Evolutionary conservation across 768 basidiomycete genomes (phyloP).

Genomic region (Russula sp.): DNA sequence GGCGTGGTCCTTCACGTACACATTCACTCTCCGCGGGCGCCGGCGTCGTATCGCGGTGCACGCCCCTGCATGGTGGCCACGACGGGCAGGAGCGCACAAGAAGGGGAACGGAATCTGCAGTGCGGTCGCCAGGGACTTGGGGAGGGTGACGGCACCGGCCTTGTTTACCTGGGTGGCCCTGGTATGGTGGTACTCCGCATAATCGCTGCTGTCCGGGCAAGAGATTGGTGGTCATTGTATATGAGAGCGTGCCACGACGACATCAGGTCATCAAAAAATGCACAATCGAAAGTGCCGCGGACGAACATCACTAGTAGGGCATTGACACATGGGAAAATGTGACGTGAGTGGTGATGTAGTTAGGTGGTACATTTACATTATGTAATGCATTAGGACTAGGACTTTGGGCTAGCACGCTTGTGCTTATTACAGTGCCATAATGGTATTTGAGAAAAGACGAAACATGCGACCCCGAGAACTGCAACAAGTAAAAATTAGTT

Average conservation of each 20-base stretch:
- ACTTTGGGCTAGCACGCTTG: not conserved
- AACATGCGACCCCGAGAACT: slow-evolving; percentile 36
- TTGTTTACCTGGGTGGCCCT: slow-evolving; percentile 5
- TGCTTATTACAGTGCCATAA: not conserved
- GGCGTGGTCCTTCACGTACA: slow-evolving; percentile 37
- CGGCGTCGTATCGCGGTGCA: slow-evolving; percentile 46
- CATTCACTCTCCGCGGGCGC: slow-evolving; percentile 48
- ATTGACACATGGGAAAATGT: not conserved
- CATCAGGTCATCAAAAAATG: not conserved
- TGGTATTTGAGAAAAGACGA: slow-evolving; percentile 29
- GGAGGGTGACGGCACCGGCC: slow-evolving; percentile 7
- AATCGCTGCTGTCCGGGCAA: not conserved
- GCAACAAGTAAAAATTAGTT: not conserved
- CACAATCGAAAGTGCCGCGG: not conserved
- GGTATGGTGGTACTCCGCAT: slow-evolving; percentile 13
- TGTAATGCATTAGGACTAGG: not conserved
- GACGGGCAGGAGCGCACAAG: not conserved
- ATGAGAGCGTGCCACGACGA: not conserved
- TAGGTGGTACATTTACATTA: not conserved
- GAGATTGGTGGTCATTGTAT: not conserved
- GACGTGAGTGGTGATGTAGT: not conserved
- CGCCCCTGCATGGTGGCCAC: slow-evolving; percentile 29
- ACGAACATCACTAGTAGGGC: not conserved
- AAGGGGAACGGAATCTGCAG: slow-evolving; percentile 5
- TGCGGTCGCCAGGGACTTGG: slow-evolving; percentile 11